Evolutionary conservation across 495 filamentous ascomycete genomes (phyloP), one percentile per base, ranked within the genome.

Genomic region (Hypoxylon lienhwacheense): DNA sequence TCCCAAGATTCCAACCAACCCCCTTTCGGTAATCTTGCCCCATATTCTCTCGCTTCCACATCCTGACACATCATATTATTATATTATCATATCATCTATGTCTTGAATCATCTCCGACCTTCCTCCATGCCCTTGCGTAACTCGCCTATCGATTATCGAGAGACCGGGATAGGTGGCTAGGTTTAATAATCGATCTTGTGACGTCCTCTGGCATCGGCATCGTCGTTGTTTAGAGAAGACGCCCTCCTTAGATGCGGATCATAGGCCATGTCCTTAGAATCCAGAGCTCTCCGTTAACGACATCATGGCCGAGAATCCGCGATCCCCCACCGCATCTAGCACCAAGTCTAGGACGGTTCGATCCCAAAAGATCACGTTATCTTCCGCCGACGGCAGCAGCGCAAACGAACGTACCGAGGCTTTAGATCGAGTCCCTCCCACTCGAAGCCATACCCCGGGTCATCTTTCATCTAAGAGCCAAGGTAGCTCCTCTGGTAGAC

Each of bases 401-500:
- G 36, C 37, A 37, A 53, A 50, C 17, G 65, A 69, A 21, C 63
- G 66, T 21, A 31, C 8, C 46, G 61, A 73, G 12, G 54, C 70
- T 20, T 7, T 50, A 44, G 56, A 65, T 19, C 44, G 47, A 47
- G 45, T 37, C 17, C 57, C 75, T 45, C 61, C 74, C 19, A 63
- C 64, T 16, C 68, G 79, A 47, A 80, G 73, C 35, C 79, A 81
- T 51, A 81, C 78, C 0, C 78, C 78, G 3, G 78, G 78, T 43
- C 78, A 80, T 47, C 71, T 81, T 39, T 67, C 77, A 3, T 70
- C 73, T 29, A 78, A 74, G 66, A 71, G 63, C 47, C 65, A 67
- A 28, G 37, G 49, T 12, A 34, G 28, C 33, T 70, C 73, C 53
- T 67, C 74, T 43, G 74, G 71, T 52, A 68, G 73, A 59, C 66